phyloP scores from a whole-genome alignment of 441 rosid genomes.

The Raphanus hybrid region DNA sequence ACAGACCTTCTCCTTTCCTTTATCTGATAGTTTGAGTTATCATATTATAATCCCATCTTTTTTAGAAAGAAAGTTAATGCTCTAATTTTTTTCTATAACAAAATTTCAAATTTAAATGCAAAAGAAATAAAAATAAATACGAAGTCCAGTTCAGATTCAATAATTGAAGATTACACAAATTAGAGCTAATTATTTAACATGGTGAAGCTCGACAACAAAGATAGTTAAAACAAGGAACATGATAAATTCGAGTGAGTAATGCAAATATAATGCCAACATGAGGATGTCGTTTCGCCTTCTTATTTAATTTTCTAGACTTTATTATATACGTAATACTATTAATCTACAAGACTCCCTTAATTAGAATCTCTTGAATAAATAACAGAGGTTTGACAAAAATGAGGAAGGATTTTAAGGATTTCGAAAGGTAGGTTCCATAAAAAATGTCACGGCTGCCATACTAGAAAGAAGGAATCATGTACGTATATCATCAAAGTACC shows the following conservation, averaged over 20 bases:
- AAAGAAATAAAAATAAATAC: background rate
- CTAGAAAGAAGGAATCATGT: slow-evolving; percentile 35
- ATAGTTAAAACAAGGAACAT: background rate
- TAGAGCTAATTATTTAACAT: background rate
- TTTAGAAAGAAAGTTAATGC: background rate
- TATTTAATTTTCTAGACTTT: background rate
- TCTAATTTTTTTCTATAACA: background rate
- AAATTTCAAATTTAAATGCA: background rate
- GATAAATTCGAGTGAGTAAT: background rate
- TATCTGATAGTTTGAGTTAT: background rate
- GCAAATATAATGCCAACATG: slow-evolving; percentile 16
- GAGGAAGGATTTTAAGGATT: background rate
- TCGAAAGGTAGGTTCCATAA: slow-evolving; percentile 31
- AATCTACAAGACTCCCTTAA: background rate
- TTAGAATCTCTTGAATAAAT: background rate
- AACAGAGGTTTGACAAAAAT: slow-evolving; percentile 31
- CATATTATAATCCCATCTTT: background rate
- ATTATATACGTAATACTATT: background rate
- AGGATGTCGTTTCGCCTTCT: slow-evolving; percentile 11
- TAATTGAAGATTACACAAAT: background rate
- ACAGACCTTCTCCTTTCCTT: slow-evolving; percentile 13
- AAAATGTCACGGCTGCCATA: slow-evolving; percentile 50
- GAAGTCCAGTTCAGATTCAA: background rate
- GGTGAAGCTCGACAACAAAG: background rate
- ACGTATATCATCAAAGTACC: slow-evolving; percentile 31